Evolutionary conservation across 1,139 yeast species (phyloP), one percentile per base, ranked within the genome.

Genomic region (Saccharomycopsis hybrid): DNA sequence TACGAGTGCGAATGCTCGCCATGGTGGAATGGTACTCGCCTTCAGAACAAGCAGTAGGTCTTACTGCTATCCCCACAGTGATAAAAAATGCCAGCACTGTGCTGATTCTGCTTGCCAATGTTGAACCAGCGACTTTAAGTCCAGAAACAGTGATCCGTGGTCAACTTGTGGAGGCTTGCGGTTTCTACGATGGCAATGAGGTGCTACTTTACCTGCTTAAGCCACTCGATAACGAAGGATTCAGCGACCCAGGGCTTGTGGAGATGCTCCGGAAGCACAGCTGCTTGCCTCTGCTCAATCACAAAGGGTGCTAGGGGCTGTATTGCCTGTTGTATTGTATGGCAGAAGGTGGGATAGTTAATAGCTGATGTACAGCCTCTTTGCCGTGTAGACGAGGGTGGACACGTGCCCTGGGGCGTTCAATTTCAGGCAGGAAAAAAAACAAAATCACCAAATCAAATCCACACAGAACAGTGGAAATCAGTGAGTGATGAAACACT

Each of bases 1-100:
- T 55, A 8, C 55, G 56, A 40, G 56, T 66, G 1, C 57, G 70
- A 3, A 48, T 67, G 2, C 49, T 67, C 11, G 68, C 63, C 0
- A 57, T 60, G 30, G 59, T 67, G 1, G 44, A 58, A 3, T 55
- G 57, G 1, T 67, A 60, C 49, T 57, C 62, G 46, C 49, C 55
- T 5, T 5, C 24, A 7, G 7, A 9, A 5, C 9, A 5, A 13
- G 5, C 39, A 11, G 13, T 36, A 7, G 13, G 24, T 5, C 9
- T 36, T 36, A 13, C 18, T 7, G 39, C 39, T 7, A 36, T 36
- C 5, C 39, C 39, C 18, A 9, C 39, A 36, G 24, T 36, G 11
- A 32, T 32, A 8, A 8, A 18, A 18, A 18, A 18, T 18, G 18
- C 18, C 18, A 18, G 18, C 18, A 18, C 18, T 18, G 18, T 18